Conservation (phyloP, 345 rosid genomes). For the Dipteronia sinensis region DNA sequence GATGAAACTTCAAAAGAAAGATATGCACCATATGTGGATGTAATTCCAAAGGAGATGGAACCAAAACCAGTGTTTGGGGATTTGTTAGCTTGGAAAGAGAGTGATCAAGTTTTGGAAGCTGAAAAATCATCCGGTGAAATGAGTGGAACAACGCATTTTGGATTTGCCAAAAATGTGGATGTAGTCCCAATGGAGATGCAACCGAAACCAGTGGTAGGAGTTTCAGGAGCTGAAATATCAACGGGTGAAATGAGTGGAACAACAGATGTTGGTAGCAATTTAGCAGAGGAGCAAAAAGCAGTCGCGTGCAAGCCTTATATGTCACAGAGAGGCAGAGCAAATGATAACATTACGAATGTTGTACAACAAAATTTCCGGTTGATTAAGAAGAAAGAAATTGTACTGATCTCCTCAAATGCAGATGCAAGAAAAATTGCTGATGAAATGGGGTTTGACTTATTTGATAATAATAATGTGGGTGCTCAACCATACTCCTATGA, state of each 20-base stretch:
- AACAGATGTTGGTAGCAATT: not conserved
- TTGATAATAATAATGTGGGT: slow-evolving; percentile 17
- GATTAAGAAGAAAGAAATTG: slow-evolving; percentile 6
- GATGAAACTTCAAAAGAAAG: slow-evolving; percentile 4
- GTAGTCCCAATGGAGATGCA: not conserved
- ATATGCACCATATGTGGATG: not conserved
- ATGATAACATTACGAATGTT: no score
- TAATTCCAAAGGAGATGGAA: not conserved
- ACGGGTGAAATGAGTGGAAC: not conserved
- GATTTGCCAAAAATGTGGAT: not conserved
- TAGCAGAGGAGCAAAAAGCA: slow-evolving; percentile 2
- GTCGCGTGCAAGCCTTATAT: not conserved
- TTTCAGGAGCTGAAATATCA: not conserved
- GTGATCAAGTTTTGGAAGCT: not conserved
- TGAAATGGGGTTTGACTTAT: slow-evolving; percentile 19
- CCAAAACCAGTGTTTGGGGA: not conserved
- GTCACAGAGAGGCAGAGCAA: no score
- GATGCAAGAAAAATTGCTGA: slow-evolving; percentile 30
- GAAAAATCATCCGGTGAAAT: not conserved
- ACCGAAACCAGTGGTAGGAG: not conserved
- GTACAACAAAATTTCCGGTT: slow-evolving; percentile 1
- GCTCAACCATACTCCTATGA: slow-evolving; percentile 8
- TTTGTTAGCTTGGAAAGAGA: not conserved
- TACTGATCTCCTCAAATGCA: slow-evolving; percentile 14
- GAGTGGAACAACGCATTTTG: slow-evolving; percentile 4